Conservation (phyloP, 768 basidiomycete species). For the Tulasnella sp. region DNA sequence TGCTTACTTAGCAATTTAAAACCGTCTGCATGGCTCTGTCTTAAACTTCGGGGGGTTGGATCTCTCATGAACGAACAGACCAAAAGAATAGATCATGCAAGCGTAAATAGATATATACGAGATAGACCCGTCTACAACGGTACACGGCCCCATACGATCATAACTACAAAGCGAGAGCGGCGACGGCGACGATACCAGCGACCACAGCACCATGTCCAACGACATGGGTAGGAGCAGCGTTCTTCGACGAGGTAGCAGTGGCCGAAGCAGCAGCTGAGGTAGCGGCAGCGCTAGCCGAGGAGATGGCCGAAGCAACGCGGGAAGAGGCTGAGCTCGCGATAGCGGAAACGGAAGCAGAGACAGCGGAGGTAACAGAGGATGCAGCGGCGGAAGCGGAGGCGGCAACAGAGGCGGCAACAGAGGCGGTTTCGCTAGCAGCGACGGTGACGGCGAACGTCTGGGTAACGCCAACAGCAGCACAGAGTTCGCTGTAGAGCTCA, state of each 20-base stretch:
- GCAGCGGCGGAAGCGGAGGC: not conserved
- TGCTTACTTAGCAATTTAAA: too few species aligned
- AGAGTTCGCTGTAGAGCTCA: not conserved
- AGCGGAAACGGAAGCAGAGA: not conserved
- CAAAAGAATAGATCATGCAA: not conserved
- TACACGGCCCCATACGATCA: not conserved
- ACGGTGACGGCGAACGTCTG: not conserved
- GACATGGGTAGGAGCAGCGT: not conserved
- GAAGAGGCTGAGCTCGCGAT: too few species aligned
- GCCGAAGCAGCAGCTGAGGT: not conserved
- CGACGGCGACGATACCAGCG: not conserved
- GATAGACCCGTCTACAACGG: too few species aligned
- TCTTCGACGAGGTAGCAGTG: too few species aligned
- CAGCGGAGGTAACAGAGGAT: conserved; percentile 16
- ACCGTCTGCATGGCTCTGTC: too few species aligned
- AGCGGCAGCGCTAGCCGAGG: not conserved
- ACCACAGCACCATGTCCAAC: not conserved
- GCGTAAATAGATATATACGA: not conserved
- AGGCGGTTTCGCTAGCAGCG: not conserved
- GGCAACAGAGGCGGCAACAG: too few species aligned
- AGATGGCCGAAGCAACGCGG: not conserved
- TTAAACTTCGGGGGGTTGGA: too few species aligned
- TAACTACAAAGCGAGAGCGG: not conserved
- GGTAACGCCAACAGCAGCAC: conserved; percentile 2
- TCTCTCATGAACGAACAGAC: too few species aligned